These are phyloP conservation scores for Sarocladium kiliense DNA, from an alignment of 2,329 filamentous ascomycete species.

Conservation along the genomic window DNA sequence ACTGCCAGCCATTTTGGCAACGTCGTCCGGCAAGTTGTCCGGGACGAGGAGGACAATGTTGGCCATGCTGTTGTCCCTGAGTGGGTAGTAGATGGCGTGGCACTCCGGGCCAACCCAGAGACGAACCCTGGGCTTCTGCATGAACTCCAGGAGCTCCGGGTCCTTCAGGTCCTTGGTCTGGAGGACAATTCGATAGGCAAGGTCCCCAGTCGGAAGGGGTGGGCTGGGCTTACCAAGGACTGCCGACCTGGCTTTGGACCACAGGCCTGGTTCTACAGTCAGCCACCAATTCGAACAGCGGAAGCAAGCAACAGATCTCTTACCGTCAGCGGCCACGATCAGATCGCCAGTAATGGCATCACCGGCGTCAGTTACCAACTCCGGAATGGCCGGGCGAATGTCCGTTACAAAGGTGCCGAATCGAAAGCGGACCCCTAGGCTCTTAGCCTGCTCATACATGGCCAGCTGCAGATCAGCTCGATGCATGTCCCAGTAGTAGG, in stretches of 20 bases:
- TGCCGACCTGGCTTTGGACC: constrained; percentile 50
- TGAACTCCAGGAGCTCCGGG: constrained; percentile 43
- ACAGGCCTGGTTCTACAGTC: too few species aligned
- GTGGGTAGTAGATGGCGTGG: constrained; percentile 58
- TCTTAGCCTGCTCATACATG: background rate
- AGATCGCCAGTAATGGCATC: constrained; percentile 39
- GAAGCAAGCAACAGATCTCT: too few species aligned
- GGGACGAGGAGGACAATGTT: constrained; percentile 64
- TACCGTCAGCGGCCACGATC: constrained; percentile 59
- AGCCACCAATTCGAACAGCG: too few species aligned
- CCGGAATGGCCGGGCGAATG: constrained; percentile 20
- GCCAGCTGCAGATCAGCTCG: background rate
- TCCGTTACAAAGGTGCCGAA: background rate
- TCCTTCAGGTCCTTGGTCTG: constrained; percentile 46
- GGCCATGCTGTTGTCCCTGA: constrained; percentile 53
- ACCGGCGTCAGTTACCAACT: too few species aligned
- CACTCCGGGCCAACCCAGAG: constrained; percentile 60
- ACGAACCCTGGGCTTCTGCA: constrained; percentile 45
- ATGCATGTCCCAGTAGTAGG: background rate
- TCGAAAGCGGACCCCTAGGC: background rate
- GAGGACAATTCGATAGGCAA: constrained; percentile 60
- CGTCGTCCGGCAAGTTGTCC: constrained; percentile 52
- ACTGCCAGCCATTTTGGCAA: constrained; percentile 46
- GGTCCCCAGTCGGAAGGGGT: constrained; percentile 55
- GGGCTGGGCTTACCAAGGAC: constrained; percentile 40